Conservation (phyloP, 2,329 filamentous ascomycete species). For the Claviceps citrina region DNA sequence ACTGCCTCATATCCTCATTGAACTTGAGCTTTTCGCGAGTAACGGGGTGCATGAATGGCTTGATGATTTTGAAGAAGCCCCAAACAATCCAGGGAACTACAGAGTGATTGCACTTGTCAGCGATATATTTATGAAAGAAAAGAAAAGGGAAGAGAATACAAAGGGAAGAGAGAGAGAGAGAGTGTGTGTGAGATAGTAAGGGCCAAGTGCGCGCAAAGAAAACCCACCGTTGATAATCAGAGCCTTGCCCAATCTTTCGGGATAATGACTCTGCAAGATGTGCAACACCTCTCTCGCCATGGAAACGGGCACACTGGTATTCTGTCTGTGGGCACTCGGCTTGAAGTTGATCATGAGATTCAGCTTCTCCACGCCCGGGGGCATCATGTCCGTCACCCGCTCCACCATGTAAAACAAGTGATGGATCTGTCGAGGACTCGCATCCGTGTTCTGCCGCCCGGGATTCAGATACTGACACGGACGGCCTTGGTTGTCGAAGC, state of each 20-base stretch:
- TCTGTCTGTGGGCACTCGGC: constrained; percentile 56
- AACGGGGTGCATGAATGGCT: constrained; percentile 87
- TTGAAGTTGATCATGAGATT: constrained; percentile 88
- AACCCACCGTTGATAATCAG: constrained; percentile 70
- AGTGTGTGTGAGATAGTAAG: too few species aligned
- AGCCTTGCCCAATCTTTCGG: constrained; percentile 75
- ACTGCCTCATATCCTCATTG: constrained; percentile 76
- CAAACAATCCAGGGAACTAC: constrained; percentile 79
- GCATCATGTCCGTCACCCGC: constrained; percentile 73
- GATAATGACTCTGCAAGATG: constrained; percentile 92
- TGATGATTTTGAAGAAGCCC: constrained; percentile 93
- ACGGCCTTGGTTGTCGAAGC: constrained; percentile 72
- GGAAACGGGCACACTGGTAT: constrained; percentile 55
- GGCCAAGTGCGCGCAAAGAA: neutral
- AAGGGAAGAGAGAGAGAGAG: neutral
- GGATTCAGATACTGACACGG: constrained; percentile 86
- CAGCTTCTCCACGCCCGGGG: constrained; percentile 70
- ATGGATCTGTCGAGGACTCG: constrained; percentile 72
- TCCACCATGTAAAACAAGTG: constrained; percentile 95
- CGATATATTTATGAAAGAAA: too few species aligned
- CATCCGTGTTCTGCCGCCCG: constrained; percentile 81
- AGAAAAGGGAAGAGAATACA: neutral
- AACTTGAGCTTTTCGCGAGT: constrained; percentile 94
- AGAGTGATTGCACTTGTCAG: neutral
- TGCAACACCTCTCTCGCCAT: constrained; percentile 72